Evolutionary conservation across 2,329 filamentous ascomycete genomes (phyloP).

Genomic region (Conoideocrella luteorostrata): DNA sequence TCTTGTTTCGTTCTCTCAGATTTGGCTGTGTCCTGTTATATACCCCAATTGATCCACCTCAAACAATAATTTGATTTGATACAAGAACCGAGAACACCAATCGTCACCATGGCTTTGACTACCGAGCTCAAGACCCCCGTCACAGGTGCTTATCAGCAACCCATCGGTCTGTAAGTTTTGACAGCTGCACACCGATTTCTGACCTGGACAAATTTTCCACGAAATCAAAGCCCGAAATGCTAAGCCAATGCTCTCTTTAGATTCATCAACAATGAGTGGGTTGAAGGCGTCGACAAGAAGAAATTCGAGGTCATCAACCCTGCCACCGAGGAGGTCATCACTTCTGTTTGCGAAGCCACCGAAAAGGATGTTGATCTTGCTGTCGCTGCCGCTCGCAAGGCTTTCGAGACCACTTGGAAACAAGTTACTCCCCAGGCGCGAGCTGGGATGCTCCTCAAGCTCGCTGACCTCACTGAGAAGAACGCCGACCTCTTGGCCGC

Average conservation of each 20-base stretch:
- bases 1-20: not conserved
- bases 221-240: too few species aligned
- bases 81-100: not conserved
- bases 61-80: not conserved
- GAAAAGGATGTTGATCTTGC: constrained; percentile 82
- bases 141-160: constrained; percentile 53
- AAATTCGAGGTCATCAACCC: constrained; percentile 93
- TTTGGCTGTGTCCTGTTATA: not conserved
- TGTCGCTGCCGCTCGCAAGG: constrained; percentile 77
- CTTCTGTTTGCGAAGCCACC: constrained; percentile 73
- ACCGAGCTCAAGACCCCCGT: constrained; percentile 62
- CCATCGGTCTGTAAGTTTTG: constrained; percentile 52
- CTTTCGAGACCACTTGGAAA: constrained; percentile 70
- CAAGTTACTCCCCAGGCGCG: constrained; percentile 64
- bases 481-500: constrained; percentile 70
- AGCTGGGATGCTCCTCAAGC: constrained; percentile 62
- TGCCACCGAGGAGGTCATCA: constrained; percentile 75
- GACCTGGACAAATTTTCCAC: not conserved
- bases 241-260: constrained; percentile 31
- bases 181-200: too few species aligned
- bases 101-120: constrained; percentile 39
- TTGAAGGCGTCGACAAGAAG: constrained; percentile 72
- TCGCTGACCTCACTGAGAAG: constrained; percentile 75
- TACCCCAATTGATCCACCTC: not conserved
- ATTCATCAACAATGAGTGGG: constrained; percentile 91